Evolutionary conservation across 2,329 filamentous ascomycete species (phyloP).

Genomic region (Arachnopeziza araneosa): DNA sequence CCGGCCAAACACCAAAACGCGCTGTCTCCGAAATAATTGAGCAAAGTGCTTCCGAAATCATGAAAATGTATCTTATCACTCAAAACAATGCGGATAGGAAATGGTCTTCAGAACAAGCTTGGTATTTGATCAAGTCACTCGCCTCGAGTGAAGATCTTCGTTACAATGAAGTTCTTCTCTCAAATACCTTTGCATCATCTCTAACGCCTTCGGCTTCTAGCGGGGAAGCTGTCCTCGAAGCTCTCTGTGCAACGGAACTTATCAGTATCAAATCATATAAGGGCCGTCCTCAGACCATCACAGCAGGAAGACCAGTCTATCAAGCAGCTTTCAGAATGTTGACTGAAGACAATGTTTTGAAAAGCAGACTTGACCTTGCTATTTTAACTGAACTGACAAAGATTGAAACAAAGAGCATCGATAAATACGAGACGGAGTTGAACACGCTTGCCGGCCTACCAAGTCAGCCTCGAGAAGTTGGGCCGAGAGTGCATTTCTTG

Average conservation of each 20-base stretch:
- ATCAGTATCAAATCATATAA: conserved; percentile 68
- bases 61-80: conserved; percentile 84
- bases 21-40: conserved; percentile 86
- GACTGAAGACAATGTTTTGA: conserved; percentile 65
- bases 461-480: conserved; percentile 63
- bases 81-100: conserved; percentile 43
- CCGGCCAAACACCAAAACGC: conserved; percentile 73
- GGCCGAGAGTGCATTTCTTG: conserved; percentile 64
- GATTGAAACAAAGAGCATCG: conserved; percentile 67
- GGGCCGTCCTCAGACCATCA: conserved; percentile 73
- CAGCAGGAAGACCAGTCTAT: conserved; percentile 80
- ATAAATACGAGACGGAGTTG: conserved; percentile 75
- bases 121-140: conserved; percentile 78
- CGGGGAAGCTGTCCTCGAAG: conserved; percentile 71
- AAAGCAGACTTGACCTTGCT: conserved; percentile 66
- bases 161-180: conserved; percentile 81
- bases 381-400: conserved; percentile 64
- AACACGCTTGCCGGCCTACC: conserved; percentile 63
- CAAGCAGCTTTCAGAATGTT: conserved; percentile 74
- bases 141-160: conserved; percentile 62
- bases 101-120: conserved; percentile 84
- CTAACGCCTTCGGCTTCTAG: conserved; percentile 43
- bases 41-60: conserved; percentile 81
- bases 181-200: conserved; percentile 64
- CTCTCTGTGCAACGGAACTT: conserved; percentile 78